Evolutionary conservation across 176 grass and related monocot genomes (phyloP), one percentile per base, ranked within the genome.

Genomic region (Puya raimondii): DNA sequence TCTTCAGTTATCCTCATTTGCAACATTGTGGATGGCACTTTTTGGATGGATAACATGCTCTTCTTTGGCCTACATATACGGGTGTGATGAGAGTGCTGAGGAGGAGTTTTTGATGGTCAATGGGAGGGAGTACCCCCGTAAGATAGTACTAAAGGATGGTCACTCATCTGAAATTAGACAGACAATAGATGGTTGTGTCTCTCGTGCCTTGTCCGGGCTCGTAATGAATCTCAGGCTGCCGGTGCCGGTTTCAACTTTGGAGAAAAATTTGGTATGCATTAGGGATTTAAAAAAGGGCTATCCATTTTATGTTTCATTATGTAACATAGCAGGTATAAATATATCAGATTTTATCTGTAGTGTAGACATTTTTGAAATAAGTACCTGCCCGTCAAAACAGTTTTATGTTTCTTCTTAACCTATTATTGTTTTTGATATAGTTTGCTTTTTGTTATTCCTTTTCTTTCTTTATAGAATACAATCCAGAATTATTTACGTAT

Each of bases 151-250:
- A 26, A 79, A 51, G 65, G 89, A 93, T 64, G 87, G 84, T 5
- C 73, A 88, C n/a, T 99, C 94, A 22, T 75, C 65, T 10, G 94
- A 99, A 78, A 93, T 93, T 61, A 92, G 80, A 88, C 84, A 74
- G 79, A 75, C 87, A 71, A 64, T 99, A 68, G 89, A 85, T 80
- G 84, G 79, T 11, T 99, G 78, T 58, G 70, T 93, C 25, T 93
- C 71, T 68, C 88, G 86, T 23, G 76, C 80, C 0, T 48, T 99
- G 72, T 82, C 85, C 12, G 80, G 81, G 17, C 80, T 91, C 71
- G 51, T 86, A 56, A 81, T 50, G 64, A 82, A 88, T 76, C 63
- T 93, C 70, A 85, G 63, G 69, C 42, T 99, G 58, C 74, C 73
- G 49, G 73, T 80, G 12, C 89, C 89, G 3, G 66, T 99, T 65